Evolutionary conservation across 176 grass and related monocot genomes (phyloP).

Genomic region (Canna indica): DNA sequence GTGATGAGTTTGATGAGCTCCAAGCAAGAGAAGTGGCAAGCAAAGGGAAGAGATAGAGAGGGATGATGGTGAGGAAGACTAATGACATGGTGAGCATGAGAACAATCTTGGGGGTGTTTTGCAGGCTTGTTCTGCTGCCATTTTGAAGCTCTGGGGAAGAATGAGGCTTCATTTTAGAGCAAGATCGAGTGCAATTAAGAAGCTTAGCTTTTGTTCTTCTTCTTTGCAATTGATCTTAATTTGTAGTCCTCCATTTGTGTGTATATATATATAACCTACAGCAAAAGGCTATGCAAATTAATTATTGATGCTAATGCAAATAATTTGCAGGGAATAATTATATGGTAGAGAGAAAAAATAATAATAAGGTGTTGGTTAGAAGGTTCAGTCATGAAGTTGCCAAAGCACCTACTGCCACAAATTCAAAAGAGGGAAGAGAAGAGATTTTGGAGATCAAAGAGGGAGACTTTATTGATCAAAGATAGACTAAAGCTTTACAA

Average conservation of each 20-base stretch:
- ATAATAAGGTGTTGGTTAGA: background rate
- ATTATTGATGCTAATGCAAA: background rate
- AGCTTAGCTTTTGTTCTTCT: background rate
- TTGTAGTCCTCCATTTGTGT: background rate
- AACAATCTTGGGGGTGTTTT: slow-evolving; percentile 16
- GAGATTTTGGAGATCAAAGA: background rate
- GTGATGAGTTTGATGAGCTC: background rate
- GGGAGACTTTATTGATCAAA: background rate
- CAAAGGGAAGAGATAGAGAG: slow-evolving; percentile 17
- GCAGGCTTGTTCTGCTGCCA: background rate
- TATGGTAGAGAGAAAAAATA: background rate
- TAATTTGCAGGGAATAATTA: background rate
- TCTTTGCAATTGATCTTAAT: background rate
- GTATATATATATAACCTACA: background rate
- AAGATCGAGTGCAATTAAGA: background rate
- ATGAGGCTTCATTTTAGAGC: background rate
- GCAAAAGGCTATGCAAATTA: background rate
- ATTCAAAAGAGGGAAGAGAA: background rate
- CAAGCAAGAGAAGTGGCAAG: background rate
- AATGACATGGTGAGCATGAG: background rate
- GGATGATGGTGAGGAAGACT: slow-evolving; percentile 20
- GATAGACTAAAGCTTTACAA: too few species aligned
- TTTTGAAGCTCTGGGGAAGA: background rate
- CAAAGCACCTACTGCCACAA: slow-evolving; percentile 1
- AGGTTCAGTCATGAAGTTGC: slow-evolving; percentile 10